Evolutionary conservation across 1,284 basidiomycete species (phyloP).

Genomic region (Ceratobasidium sp.): DNA sequence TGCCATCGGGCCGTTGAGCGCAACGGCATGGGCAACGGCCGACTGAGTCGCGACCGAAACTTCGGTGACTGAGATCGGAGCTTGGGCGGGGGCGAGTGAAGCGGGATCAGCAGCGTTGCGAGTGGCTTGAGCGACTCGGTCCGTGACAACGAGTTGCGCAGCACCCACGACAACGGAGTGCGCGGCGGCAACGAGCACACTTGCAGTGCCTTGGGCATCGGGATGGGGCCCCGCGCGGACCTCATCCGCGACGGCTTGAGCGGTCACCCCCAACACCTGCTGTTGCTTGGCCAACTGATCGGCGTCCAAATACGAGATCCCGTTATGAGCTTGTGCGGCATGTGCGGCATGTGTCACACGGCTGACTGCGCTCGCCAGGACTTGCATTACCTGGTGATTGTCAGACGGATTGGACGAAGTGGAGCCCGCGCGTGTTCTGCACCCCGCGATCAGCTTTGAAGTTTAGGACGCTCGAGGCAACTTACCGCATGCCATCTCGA

Average conservation of each 20-base stretch:
- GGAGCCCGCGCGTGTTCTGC: conserved; percentile 42
- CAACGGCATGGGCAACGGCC: conserved; percentile 71
- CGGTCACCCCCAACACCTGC: conserved; percentile 75
- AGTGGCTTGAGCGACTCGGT: conserved; percentile 56
- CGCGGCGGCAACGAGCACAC: conserved; percentile 67
- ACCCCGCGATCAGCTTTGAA: conserved; percentile 5
- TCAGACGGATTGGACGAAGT: conserved; percentile 50
- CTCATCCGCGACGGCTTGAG: conserved; percentile 74
- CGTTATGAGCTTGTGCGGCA: conserved; percentile 54
- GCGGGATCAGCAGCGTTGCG: conserved; percentile 43
- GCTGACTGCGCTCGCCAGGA: conserved; percentile 46
- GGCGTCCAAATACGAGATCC: conserved; percentile 46
- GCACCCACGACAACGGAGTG: conserved; percentile 80
- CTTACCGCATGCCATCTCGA: conserved; percentile 46
- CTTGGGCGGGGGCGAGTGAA: conserved; percentile 54
- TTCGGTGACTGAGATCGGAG: conserved; percentile 74
- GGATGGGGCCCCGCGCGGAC: conserved; percentile 57
- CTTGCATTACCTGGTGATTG: conserved; percentile 72
- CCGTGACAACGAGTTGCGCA: conserved; percentile 68
- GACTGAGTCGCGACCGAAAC: conserved; percentile 77
- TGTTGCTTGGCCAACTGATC: conserved; percentile 70
- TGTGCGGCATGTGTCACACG: conserved; percentile 38
- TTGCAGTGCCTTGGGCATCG: conserved; percentile 42
- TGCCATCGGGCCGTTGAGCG: conserved; percentile 64
- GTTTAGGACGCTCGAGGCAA: conserved; percentile 45